phyloP scores from a whole-genome alignment of 441 rosid species.

The Melastoma candidum region DNA sequence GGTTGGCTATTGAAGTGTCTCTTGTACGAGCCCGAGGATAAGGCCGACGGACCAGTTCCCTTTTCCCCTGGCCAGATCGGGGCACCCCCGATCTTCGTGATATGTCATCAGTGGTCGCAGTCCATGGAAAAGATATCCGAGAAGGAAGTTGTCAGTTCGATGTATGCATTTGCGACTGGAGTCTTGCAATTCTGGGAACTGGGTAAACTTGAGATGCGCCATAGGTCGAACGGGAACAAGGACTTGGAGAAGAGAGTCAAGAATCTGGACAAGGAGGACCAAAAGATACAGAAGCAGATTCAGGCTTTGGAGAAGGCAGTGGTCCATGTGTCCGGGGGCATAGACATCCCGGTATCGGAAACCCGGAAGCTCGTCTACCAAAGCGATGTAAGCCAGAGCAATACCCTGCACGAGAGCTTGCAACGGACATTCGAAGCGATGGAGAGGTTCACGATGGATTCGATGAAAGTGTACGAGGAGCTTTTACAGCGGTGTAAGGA shows the following conservation, averaged over 20 bases:
- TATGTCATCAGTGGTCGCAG: constrained; percentile 29
- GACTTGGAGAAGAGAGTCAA: constrained; percentile 12
- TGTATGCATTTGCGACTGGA: constrained; percentile 22
- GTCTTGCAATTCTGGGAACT: constrained; percentile 25
- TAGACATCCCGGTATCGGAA: not conserved
- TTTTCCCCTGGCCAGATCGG: constrained; percentile 22
- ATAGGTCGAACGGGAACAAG: constrained; percentile 3
- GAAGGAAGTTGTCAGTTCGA: constrained; percentile 21
- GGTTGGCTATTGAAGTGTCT: constrained; percentile 34
- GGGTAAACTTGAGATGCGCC: constrained; percentile 24
- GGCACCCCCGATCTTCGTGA: constrained; percentile 30
- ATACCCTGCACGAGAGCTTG: constrained; percentile 9
- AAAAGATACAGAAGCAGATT: constrained; percentile 13
- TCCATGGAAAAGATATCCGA: constrained; percentile 27
- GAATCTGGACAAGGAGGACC: constrained; percentile 12
- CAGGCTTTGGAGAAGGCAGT: constrained; percentile 13
- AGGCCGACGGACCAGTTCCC: constrained; percentile 10
- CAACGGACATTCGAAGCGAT: constrained; percentile 8
- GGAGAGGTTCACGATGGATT: constrained; percentile 10
- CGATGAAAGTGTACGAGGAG: constrained; percentile 9
- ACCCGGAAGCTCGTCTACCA: constrained; percentile 7
- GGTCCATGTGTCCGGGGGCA: constrained; percentile 2
- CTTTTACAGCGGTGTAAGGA: constrained; percentile 12
- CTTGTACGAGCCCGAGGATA: constrained; percentile 21
- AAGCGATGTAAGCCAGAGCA: constrained; percentile 3